A percentile compares a stretch with the other conserved stretches of the same genome.
Evolutionary conservation across 2,329 filamentous ascomycete genomes (phyloP).

Genomic region (Trichoderma guizhouense): DNA sequence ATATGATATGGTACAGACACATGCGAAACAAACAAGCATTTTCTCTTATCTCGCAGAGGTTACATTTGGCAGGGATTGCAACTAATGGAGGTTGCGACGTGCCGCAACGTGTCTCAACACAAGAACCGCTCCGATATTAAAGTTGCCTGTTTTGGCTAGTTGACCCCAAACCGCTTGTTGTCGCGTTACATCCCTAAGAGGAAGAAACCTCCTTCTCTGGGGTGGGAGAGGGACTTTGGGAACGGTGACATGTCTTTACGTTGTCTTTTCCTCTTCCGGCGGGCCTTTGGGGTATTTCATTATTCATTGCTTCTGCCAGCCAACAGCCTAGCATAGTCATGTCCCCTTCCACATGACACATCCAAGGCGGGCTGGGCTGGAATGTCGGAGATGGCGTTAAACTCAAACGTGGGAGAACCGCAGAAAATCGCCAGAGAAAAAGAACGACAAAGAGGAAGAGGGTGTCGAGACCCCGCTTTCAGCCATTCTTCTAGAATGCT

Average conservation of each 20-base stretch:
- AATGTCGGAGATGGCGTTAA: background rate
- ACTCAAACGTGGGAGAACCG: background rate
- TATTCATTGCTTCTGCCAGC: background rate
- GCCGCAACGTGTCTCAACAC: slow-evolving; percentile 8
- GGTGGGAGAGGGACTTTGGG: background rate
- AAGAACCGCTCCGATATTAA: background rate
- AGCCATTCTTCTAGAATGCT: slow-evolving; percentile 11
- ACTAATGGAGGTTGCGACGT: background rate
- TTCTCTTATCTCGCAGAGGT: background rate
- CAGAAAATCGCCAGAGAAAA: background rate
- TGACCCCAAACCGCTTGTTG: background rate
- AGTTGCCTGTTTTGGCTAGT: background rate
- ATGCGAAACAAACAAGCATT: slow-evolving; percentile 9
- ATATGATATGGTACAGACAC: background rate
- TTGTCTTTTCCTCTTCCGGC: background rate
- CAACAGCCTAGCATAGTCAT: background rate
- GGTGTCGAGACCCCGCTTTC: slow-evolving; percentile 6
- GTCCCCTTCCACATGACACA: background rate
- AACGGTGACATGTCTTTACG: background rate
- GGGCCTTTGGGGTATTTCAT: background rate
- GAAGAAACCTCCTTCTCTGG: background rate
- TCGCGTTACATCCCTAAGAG: background rate
- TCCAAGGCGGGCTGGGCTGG: background rate
- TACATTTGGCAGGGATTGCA: slow-evolving; percentile 4
- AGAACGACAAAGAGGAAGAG: background rate